Evolutionary conservation across 108 stramenopile species (phyloP).

Genomic region (Phaeodactylum tricornutum): DNA sequence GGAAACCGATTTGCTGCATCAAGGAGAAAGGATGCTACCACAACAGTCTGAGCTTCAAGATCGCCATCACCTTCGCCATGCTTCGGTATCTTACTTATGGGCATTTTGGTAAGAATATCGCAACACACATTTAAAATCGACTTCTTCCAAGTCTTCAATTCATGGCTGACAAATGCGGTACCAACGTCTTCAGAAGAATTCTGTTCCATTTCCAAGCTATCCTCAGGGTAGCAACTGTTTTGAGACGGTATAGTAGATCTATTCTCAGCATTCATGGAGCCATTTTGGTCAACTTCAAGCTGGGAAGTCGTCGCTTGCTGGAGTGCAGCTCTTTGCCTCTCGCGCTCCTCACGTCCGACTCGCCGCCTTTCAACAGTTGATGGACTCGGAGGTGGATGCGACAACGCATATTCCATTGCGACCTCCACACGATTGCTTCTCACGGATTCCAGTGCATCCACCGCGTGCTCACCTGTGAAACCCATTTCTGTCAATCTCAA

Average conservation of each 20-base stretch:
- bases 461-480: conserved; percentile 76
- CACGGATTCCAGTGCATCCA: conserved; percentile 60
- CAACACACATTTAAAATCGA: too few relatives aligned
- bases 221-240: too few relatives aligned
- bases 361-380: conserved; percentile 19
- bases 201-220: too few relatives aligned
- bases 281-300: too few relatives aligned
- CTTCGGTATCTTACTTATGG: too few relatives aligned
- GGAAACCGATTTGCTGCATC: conserved; percentile 44
- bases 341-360: conserved; percentile 14
- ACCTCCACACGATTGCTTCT: conserved; percentile 71
- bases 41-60: conserved; percentile 52
- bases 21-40: conserved; percentile 60
- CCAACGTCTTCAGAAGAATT: too few relatives aligned
- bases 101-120: too few relatives aligned
- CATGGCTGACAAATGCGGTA: too few relatives aligned
- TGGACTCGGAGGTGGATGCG: conserved; percentile 51
- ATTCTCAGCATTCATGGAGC: too few relatives aligned
- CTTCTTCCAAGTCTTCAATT: too few relatives aligned
- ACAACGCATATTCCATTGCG: conserved; percentile 86
- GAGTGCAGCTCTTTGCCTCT: background rate
- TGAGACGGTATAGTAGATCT: too few relatives aligned
- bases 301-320: too few relatives aligned
- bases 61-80: conserved; percentile 31
- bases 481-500: conserved; percentile 80